Percentiles rank a stretch among this genome's conserved stretches.
Evolutionary conservation across 2,329 filamentous ascomycete species (phyloP).

Genomic region (Stachybotrys elegans): DNA sequence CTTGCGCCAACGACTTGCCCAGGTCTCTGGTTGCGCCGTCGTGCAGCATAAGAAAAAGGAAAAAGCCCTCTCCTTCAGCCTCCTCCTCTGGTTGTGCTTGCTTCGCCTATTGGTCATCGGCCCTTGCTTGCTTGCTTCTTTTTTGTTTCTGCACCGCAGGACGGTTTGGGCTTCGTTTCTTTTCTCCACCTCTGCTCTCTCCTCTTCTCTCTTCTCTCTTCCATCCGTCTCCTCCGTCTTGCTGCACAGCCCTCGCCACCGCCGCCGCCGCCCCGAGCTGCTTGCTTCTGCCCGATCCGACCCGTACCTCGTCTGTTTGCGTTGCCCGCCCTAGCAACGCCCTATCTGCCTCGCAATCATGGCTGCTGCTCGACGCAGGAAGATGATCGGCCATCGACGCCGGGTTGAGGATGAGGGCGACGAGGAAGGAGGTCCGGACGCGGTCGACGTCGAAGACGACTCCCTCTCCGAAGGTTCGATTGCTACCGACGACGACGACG

Average conservation of each 20-base stretch:
- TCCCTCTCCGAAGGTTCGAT: conserved; percentile 61
- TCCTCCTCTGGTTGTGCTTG: too few species aligned
- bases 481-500: conserved; percentile 56
- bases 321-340: too few species aligned
- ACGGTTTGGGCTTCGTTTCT: too few species aligned
- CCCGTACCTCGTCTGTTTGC: conserved; percentile 16
- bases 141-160: too few species aligned
- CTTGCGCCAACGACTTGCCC: too few species aligned
- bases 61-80: too few species aligned
- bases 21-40: too few species aligned
- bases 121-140: too few species aligned
- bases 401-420: conserved; percentile 67
- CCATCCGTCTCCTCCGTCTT: conserved; percentile 13
- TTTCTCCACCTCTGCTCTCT: too few species aligned
- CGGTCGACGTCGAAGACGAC: conserved; percentile 58
- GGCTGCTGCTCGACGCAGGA: conserved; percentile 50
- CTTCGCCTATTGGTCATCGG: too few species aligned
- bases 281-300: conserved; percentile 11
- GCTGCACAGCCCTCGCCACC: conserved; percentile 11
- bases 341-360: conserved; percentile 24
- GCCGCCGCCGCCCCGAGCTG: conserved; percentile 18
- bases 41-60: too few species aligned
- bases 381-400: conserved; percentile 62
- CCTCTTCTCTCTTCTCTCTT: too few species aligned
- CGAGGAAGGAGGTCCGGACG: conserved; percentile 55